phyloP scores from a whole-genome alignment of 2,329 filamentous ascomycete genomes.

The Pestalotiopsis sp. region DNA sequence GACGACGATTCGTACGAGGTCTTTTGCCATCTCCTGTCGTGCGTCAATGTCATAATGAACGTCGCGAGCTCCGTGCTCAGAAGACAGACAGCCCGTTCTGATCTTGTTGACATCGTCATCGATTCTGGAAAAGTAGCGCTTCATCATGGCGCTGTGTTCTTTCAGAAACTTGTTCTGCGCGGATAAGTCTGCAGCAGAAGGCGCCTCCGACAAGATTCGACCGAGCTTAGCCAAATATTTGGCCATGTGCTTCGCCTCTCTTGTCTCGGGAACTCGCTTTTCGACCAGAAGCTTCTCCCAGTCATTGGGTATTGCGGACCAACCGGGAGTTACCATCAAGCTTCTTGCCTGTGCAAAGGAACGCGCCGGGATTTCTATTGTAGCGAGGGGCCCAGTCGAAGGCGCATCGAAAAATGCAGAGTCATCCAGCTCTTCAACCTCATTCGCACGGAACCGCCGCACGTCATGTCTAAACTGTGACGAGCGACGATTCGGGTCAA shows the following conservation, averaged over 20 bases:
- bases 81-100: slow-evolving; percentile 17
- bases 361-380: slow-evolving; percentile 19
- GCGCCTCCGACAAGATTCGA: slow-evolving; percentile 22
- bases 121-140: slow-evolving; percentile 28
- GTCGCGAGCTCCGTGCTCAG: neutral
- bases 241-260: slow-evolving; percentile 21
- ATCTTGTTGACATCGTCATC: slow-evolving; percentile 22
- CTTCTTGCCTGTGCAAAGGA: slow-evolving; percentile 15
- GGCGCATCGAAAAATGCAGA: slow-evolving; percentile 22
- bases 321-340: slow-evolving; percentile 22
- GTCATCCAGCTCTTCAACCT: slow-evolving; percentile 15
- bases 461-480: slow-evolving; percentile 18
- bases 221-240: slow-evolving; percentile 26
- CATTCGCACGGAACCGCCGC: neutral
- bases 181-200: slow-evolving; percentile 21
- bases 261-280: slow-evolving; percentile 17
- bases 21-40: slow-evolving; percentile 21
- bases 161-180: slow-evolving; percentile 29
- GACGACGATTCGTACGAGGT: slow-evolving; percentile 25
- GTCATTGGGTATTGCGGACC: slow-evolving; percentile 21
- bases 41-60: neutral
- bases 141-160: slow-evolving; percentile 23
- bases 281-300: slow-evolving; percentile 23
- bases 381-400: slow-evolving; percentile 20
- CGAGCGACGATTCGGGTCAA: neutral